Evolutionary conservation across 164 flowering plant species (phyloP), one percentile per base, ranked within the genome.

Genomic region (Dillenia suffruticosa): DNA sequence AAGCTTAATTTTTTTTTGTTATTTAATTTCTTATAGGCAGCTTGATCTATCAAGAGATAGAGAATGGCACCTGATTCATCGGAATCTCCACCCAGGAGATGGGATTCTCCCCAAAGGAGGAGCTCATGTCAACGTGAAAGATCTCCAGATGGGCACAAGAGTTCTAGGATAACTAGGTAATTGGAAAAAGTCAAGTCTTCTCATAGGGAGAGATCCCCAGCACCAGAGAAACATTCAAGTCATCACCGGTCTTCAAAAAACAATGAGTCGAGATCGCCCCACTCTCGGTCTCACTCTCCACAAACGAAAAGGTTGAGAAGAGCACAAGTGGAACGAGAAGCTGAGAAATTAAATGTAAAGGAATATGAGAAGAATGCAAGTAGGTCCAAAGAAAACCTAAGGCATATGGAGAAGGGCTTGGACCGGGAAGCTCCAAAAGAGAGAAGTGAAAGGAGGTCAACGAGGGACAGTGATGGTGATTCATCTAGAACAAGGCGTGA

Each of bases 281-380:
- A 9, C 11, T 58, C 75, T 8, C 73, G 55, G 1, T 83, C 94
- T 48, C 89, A 80, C 11, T 81, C 92, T 9, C 92, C 88, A 6
- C 72, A 76, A 24, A 73, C 83, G 1, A 82, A 77, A 57, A 69
- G 86, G 32, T 54, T 80, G 19, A 70, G 70, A 63, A 73, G 81
- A 62, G 84, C 73, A 55, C 79, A 80, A 55, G 76, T 52, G 49
- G 83, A 76, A 26, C 55, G 68, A 57, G 87, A 72, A 46, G 51
- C 46, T 43, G 84, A 74, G 46, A 70, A 67, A 51, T 47, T 8
- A 44, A 47, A 66, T 26, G 71, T 57, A 51, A 72, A 67, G 70
- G 74, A 64, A 16, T 48, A 44, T 13, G 75, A 75, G 56, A 73
- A 63, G 59, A 64, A 68, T 56, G 61, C 58, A 14, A 45, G 60